phyloP scores from a whole-genome alignment of 257 asterid species.

The Gynochthodes officinalis region DNA sequence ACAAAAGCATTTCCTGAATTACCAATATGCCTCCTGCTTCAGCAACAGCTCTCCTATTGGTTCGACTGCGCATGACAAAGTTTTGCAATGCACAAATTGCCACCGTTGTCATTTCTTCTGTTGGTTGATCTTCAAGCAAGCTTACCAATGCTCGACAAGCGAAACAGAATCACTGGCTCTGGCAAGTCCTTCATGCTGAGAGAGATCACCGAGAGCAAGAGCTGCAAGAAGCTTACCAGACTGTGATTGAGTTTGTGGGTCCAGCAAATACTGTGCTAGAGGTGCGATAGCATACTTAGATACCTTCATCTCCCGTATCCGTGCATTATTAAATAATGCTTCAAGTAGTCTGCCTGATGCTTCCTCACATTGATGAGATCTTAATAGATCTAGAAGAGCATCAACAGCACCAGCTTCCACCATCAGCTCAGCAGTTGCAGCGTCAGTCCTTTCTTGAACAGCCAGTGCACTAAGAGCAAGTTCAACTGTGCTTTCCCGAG shows the following conservation, averaged over 20 bases:
- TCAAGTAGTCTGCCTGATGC: constrained; percentile 65
- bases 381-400: constrained; percentile 67
- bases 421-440: constrained; percentile 63
- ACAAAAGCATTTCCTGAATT: constrained; percentile 64
- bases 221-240: constrained; percentile 70
- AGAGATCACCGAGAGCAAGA: constrained; percentile 84
- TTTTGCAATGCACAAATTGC: constrained; percentile 81
- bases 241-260: constrained; percentile 77
- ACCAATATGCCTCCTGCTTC: constrained; percentile 80
- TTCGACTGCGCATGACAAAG: constrained; percentile 77
- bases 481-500: constrained; percentile 42
- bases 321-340: constrained; percentile 58
- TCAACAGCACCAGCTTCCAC: constrained; percentile 83
- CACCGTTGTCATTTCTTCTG: constrained; percentile 75
- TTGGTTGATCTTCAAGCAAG: constrained; percentile 66
- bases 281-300: constrained; percentile 80
- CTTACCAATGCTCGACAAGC: constrained; percentile 75
- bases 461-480: constrained; percentile 65
- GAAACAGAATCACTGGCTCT: constrained; percentile 68
- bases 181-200: constrained; percentile 88
- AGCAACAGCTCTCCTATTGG: constrained; percentile 82
- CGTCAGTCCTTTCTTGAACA: constrained; percentile 63
- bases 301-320: constrained; percentile 73
- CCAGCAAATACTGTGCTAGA: constrained; percentile 76
- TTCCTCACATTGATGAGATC: constrained; percentile 85